Conservation (phyloP, 225 moss, liverwort and hornwort species). For the Thuidium tamariscinum region DNA sequence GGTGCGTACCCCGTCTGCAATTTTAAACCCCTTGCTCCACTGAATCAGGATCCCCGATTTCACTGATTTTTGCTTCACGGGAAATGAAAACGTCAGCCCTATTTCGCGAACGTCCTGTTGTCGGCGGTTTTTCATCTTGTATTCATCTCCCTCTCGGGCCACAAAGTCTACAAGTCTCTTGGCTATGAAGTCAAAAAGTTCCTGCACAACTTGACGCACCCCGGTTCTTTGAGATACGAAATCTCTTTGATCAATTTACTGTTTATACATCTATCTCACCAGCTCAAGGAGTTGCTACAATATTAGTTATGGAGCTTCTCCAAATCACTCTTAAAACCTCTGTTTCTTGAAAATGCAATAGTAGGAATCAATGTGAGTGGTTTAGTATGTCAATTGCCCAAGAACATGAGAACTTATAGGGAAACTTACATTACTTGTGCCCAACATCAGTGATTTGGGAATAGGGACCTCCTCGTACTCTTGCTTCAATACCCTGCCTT, state of each 20-base stretch:
- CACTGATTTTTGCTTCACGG: constrained; percentile 70
- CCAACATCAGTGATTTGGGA: constrained; percentile 64
- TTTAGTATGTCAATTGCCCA: background rate
- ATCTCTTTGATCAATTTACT: background rate
- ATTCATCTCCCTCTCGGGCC: constrained; percentile 59
- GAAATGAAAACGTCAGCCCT: constrained; percentile 89
- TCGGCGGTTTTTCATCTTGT: background rate
- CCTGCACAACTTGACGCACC: constrained; percentile 38
- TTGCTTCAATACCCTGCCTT: constrained; percentile 67
- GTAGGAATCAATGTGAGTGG: background rate
- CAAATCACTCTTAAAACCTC: background rate
- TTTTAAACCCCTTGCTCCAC: constrained; percentile 92
- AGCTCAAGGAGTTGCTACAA: background rate
- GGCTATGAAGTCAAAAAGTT: constrained; percentile 83
- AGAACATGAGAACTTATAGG: background rate
- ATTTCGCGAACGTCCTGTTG: constrained; percentile 41
- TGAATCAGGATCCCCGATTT: constrained; percentile 73
- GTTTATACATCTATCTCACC: background rate
- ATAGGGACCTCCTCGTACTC: constrained; percentile 90
- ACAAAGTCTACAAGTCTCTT: constrained; percentile 63
- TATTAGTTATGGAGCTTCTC: background rate
- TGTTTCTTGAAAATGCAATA: background rate
- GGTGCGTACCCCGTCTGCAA: constrained; percentile 60
- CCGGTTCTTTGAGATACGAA: background rate
- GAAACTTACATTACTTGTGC: constrained; percentile 53